A percentile compares a stretch with the other conserved stretches of the same genome.
phyloP scores from a whole-genome alignment of 2,329 filamentous ascomycete species.

The Fusarium penzigii region DNA sequence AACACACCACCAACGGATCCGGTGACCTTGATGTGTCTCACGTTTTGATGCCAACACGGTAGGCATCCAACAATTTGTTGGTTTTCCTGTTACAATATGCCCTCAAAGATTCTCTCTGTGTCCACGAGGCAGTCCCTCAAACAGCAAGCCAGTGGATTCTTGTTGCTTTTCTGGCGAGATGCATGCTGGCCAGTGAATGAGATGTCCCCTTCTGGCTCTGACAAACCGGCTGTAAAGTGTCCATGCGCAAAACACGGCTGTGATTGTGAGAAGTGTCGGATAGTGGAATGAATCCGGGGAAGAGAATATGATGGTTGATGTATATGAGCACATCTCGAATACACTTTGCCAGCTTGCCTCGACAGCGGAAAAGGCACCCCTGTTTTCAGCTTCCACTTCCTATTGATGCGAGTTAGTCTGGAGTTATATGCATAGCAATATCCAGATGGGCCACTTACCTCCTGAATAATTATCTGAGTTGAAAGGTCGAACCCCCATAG shows the following conservation, averaged over 20 bases:
- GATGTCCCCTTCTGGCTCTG: conserved; percentile 33
- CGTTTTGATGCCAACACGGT: conserved; percentile 12
- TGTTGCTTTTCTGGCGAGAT: conserved; percentile 29
- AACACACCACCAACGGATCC: conserved; percentile 25
- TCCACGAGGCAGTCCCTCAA: conserved; percentile 19
- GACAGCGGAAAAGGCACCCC: conserved; percentile 69
- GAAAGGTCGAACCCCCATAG: conserved; percentile 64
- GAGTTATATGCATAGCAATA: background rate
- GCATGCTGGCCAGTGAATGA: conserved; percentile 34
- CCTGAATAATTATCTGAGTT: conserved; percentile 61
- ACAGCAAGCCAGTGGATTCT: conserved; percentile 21
- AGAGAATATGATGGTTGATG: conserved; percentile 64
- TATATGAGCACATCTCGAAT: conserved; percentile 69
- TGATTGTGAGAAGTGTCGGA: conserved; percentile 60
- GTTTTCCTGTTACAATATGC: background rate
- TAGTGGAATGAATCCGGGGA: conserved; percentile 64
- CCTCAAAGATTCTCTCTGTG: conserved; percentile 22
- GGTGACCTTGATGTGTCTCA: conserved; percentile 29
- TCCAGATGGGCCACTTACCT: conserved; percentile 41
- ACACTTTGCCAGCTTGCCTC: conserved; percentile 69
- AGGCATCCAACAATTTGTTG: conserved; percentile 2
- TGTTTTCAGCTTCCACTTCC: conserved; percentile 54
- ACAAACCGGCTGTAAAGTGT: conserved; percentile 34
- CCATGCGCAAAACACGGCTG: conserved; percentile 44
- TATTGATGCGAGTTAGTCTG: conserved; percentile 24